These are phyloP conservation scores for Crassisporium funariophilum DNA, from an alignment of 768 basidiomycete genomes.

Conservation along the genomic window DNA sequence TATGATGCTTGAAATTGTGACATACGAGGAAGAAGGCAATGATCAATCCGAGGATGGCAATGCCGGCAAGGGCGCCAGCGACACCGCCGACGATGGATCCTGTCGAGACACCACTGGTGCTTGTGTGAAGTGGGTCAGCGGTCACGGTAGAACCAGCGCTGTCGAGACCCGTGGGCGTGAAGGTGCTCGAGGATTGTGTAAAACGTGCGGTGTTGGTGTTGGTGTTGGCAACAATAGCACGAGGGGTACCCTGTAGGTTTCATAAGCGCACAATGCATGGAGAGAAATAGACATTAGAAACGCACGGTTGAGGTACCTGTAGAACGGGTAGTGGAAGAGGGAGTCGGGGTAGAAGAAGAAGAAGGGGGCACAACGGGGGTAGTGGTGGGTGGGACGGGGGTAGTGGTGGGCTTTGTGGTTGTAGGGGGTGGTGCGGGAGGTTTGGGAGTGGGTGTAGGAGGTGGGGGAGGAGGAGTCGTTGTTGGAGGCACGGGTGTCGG, in stretches of 20 bases:
- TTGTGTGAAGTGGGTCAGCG: conserved; percentile 14
- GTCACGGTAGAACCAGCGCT: conserved; percentile 19
- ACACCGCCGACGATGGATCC: conserved; percentile 49
- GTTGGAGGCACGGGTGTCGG: background rate
- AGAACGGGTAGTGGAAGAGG: conserved; percentile 13
- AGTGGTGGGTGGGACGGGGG: conserved; percentile 13
- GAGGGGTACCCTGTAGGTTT: too few species aligned
- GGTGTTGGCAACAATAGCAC: conserved; percentile 6
- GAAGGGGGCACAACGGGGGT: conserved; percentile 6
- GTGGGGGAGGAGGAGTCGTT: conserved; percentile 1
- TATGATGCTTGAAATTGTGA: background rate
- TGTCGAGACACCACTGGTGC: conserved; percentile 28
- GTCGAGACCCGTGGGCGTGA: conserved; percentile 16
- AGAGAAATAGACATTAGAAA: too few species aligned
- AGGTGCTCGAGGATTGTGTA: conserved; percentile 5
- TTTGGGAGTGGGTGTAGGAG: conserved; percentile 3
- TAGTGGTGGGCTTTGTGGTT: conserved; percentile 7
- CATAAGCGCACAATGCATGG: too few species aligned
- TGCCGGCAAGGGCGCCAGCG: conserved; percentile 35
- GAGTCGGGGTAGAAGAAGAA: conserved; percentile 11
- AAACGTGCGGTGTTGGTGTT: background rate
- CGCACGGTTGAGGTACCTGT: conserved; percentile 13
- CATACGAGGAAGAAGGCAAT: conserved; percentile 44
- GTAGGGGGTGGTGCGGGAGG: background rate
- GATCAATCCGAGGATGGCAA: conserved; percentile 39